These are phyloP conservation scores for Ceratocystis huliohia DNA, from an alignment of 2,329 filamentous ascomycete species.

Conservation along the genomic window DNA sequence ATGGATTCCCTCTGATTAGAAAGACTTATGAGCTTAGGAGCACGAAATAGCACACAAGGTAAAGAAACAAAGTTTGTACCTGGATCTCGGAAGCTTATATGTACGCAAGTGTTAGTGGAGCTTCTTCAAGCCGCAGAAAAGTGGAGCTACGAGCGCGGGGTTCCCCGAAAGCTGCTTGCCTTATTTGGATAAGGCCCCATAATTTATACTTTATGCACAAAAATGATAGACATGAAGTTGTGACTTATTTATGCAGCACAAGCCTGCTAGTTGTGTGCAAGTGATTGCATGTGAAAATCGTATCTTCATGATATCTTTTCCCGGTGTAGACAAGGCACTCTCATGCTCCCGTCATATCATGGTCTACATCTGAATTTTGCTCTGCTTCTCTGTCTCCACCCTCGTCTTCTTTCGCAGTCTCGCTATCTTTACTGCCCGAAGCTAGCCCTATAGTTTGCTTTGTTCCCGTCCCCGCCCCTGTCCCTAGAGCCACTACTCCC, in stretches of 20 bases:
- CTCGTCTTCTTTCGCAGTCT: background rate
- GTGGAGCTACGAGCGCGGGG: slow-evolving; percentile 17
- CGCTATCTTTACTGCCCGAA: background rate
- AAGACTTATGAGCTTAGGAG: too few relatives aligned
- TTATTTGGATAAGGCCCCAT: background rate
- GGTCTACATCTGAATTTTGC: slow-evolving; percentile 2
- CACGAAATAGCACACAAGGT: too few relatives aligned
- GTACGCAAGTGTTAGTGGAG: background rate
- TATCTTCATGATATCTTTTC: background rate
- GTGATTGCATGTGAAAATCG: background rate
- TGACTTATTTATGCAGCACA: background rate
- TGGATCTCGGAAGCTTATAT: background rate
- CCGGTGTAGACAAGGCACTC: background rate
- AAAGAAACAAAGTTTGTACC: too few relatives aligned
- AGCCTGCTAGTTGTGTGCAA: background rate
- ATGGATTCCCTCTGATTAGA: too few relatives aligned
- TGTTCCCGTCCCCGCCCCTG: background rate
- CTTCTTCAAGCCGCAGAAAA: slow-evolving; percentile 5
- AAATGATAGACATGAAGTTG: background rate
- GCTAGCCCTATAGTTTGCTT: background rate
- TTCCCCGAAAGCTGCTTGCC: slow-evolving; percentile 18
- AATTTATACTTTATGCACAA: background rate
- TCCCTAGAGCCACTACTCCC: background rate
- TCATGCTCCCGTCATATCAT: slow-evolving; percentile 6
- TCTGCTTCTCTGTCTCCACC: background rate